Percentiles rank a stretch among this genome's conserved stretches.
Conservation (phyloP, 768 basidiomycete species). For the Boletellus ananiceps region DNA sequence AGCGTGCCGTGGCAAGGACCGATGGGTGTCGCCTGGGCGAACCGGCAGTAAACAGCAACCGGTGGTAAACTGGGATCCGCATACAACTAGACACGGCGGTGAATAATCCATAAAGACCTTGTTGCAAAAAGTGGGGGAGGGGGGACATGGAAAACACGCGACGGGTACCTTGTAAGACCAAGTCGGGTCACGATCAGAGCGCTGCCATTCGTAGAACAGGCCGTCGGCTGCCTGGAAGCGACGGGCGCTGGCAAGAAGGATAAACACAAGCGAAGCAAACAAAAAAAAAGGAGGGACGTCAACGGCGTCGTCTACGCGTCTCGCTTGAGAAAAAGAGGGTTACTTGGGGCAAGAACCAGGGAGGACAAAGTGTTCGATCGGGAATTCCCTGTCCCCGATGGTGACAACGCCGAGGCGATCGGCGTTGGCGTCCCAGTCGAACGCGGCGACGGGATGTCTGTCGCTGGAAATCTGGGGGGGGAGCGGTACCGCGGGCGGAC, state of each 20-base stretch:
- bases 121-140: background rate
- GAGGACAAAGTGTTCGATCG: constrained; percentile 60
- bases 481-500: no score
- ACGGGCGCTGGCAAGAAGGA: constrained; percentile 44
- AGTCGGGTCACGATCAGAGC: constrained; percentile 39
- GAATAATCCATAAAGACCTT: background rate
- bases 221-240: constrained; percentile 55
- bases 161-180: constrained; percentile 57
- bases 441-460: constrained; percentile 49
- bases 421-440: constrained; percentile 39
- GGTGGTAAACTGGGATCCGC: constrained; percentile 41
- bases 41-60: constrained; percentile 58
- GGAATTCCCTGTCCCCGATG: constrained; percentile 49
- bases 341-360: constrained; percentile 50
- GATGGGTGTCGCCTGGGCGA: constrained; percentile 48
- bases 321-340: constrained; percentile 1
- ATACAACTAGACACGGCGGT: constrained; percentile 37
- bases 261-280: background rate
- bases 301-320: background rate
- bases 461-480: constrained; percentile 37
- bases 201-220: constrained; percentile 63
- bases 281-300: background rate
- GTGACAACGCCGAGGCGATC: constrained; percentile 41
- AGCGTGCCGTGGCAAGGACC: constrained; percentile 62
- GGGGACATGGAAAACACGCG: no score